Percentiles rank a stretch among this genome's conserved stretches.
phyloP scores from a whole-genome alignment of 1,284 basidiomycete species.

The Leccinum pachyderme region DNA sequence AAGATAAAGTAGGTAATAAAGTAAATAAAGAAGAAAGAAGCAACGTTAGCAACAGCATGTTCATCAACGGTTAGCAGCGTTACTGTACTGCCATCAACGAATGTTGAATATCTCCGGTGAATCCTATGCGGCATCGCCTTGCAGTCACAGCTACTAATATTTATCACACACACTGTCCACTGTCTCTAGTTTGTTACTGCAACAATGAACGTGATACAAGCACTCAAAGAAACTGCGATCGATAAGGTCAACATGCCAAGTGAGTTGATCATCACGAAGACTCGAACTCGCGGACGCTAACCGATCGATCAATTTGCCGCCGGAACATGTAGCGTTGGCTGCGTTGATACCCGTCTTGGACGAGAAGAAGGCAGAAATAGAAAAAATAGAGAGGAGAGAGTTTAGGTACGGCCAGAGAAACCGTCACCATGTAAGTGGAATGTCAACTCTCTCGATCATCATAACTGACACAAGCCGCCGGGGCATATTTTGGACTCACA shows the following conservation, averaged over 20 bases:
- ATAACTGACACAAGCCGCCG: neutral
- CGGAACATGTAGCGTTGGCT: conserved; percentile 36
- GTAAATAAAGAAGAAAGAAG: too few relatives aligned
- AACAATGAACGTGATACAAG: conserved; percentile 35
- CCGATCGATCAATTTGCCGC: conserved; percentile 4
- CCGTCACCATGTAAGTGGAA: conserved; percentile 50
- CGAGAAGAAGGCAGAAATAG: conserved; percentile 40
- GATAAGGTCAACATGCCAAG: conserved; percentile 38
- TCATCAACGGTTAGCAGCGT: neutral
- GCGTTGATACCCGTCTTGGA: conserved; percentile 47
- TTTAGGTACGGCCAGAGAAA: conserved; percentile 54
- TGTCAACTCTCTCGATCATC: neutral
- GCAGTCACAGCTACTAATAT: neutral
- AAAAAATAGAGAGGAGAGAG: conserved; percentile 43
- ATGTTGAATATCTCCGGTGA: neutral
- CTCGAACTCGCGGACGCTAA: neutral
- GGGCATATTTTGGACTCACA: conserved; percentile 13
- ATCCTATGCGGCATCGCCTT: neutral
- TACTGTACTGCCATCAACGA: neutral
- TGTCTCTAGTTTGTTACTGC: neutral
- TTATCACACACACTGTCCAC: neutral
- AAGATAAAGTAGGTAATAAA: too few relatives aligned
- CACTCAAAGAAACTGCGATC: conserved; percentile 34
- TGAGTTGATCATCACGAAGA: conserved; percentile 25
- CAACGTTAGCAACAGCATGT: too few relatives aligned